phyloP scores from a whole-genome alignment of 352 stramenopile genomes.

The Pythium guiyangense region DNA sequence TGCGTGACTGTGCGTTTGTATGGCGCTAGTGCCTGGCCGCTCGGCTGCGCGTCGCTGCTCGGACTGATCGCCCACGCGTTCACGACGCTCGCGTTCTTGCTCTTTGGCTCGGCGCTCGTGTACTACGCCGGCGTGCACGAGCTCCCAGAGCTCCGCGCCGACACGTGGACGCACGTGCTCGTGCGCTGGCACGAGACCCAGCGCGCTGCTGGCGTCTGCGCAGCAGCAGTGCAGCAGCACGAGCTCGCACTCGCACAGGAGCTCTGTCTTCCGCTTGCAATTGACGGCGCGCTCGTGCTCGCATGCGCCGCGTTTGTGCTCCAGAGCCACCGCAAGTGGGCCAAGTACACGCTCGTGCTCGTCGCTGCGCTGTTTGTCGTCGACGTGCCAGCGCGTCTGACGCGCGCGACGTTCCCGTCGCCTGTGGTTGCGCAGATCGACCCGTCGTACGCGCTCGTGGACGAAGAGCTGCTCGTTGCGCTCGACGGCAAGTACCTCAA shows the following conservation, averaged over 20 bases:
- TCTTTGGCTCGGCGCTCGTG: slow-evolving; percentile 36
- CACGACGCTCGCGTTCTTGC: slow-evolving; percentile 38
- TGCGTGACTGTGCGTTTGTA: background rate
- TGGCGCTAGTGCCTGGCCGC: slow-evolving; percentile 55
- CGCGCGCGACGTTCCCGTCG: slow-evolving; percentile 46
- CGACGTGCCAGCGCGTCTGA: slow-evolving; percentile 41
- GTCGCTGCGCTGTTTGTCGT: slow-evolving; percentile 41
- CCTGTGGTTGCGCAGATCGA: slow-evolving; percentile 58
- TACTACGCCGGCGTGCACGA: slow-evolving; percentile 67
- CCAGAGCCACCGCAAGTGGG: slow-evolving; percentile 53
- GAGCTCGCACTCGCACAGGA: slow-evolving; percentile 46
- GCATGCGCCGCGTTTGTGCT: slow-evolving; percentile 40
- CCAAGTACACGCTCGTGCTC: slow-evolving; percentile 35
- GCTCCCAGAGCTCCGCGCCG: slow-evolving; percentile 35
- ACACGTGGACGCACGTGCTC: slow-evolving; percentile 36
- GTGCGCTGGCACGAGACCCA: slow-evolving; percentile 34
- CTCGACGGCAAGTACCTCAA: slow-evolving; percentile 76
- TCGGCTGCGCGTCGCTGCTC: slow-evolving; percentile 51
- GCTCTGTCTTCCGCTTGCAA: slow-evolving; percentile 44
- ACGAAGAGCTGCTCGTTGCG: slow-evolving; percentile 61
- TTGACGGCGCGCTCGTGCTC: slow-evolving; percentile 41
- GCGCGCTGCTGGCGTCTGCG: slow-evolving; percentile 28
- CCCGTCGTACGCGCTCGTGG: slow-evolving; percentile 58
- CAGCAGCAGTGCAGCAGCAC: slow-evolving; percentile 33
- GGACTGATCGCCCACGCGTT: slow-evolving; percentile 41